Evolutionary conservation across 164 flowering plant genomes (phyloP).

Genomic region (Buxus sempervirens): DNA sequence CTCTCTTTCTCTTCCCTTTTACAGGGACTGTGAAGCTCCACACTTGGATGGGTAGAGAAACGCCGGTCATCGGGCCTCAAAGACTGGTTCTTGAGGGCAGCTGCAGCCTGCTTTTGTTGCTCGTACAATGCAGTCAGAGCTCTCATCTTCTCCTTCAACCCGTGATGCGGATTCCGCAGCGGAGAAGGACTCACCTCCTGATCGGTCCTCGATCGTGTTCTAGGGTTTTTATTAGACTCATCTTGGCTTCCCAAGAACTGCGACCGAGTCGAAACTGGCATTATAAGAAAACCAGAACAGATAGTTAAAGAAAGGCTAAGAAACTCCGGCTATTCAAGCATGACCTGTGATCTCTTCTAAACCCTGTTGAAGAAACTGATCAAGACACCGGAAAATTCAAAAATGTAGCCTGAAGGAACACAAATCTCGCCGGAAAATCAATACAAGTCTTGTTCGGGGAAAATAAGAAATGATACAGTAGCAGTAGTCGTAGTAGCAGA

Average conservation of each 20-base stretch:
- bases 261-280: slow-evolving; percentile 78
- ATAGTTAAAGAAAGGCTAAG: not conserved
- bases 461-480: no score
- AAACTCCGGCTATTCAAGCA: slow-evolving; percentile 27
- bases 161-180: slow-evolving; percentile 70
- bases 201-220: slow-evolving; percentile 22
- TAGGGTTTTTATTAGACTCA: slow-evolving; percentile 24
- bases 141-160: slow-evolving; percentile 86
- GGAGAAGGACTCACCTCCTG: slow-evolving; percentile 34
- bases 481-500: not conserved
- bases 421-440: not conserved
- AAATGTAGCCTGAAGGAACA: slow-evolving; percentile 9
- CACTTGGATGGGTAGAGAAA: slow-evolving; percentile 45
- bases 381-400: slow-evolving; percentile 13
- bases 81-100: slow-evolving; percentile 33
- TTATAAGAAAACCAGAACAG: slow-evolving; percentile 13
- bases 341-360: slow-evolving; percentile 23
- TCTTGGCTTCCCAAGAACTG: slow-evolving; percentile 34
- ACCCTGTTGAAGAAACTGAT: slow-evolving; percentile 16
- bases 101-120: slow-evolving; percentile 65
- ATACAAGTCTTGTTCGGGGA: not conserved
- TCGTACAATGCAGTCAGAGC: slow-evolving; percentile 76
- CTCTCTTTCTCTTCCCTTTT: slow-evolving; percentile 34
- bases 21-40: slow-evolving; percentile 35
- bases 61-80: slow-evolving; percentile 28